These are phyloP conservation scores for Globisporangium sylvaticum DNA, from an alignment of 352 stramenopile genomes.

Conservation along the genomic window DNA sequence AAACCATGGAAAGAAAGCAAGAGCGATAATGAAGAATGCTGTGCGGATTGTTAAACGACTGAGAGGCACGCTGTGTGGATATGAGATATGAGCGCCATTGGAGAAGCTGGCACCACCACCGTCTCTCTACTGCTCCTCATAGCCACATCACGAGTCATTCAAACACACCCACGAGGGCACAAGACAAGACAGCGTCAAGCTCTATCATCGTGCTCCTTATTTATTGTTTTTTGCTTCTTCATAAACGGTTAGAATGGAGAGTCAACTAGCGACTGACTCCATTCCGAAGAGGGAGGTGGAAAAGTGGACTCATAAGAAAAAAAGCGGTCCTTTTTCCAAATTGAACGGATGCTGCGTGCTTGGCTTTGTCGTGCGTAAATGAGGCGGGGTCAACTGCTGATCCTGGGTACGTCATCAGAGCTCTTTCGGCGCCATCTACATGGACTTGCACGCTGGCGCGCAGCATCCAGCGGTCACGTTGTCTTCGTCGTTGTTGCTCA, in stretches of 20 bases:
- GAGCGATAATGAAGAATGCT: neutral
- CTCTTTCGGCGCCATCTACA: slow-evolving; percentile 31
- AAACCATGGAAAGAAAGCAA: neutral
- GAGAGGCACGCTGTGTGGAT: neutral
- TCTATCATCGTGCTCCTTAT: neutral
- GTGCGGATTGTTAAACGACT: neutral
- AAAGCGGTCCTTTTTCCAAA: neutral
- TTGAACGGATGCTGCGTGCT: neutral
- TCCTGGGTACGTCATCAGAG: neutral
- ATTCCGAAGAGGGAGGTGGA: neutral
- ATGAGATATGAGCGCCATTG: too few species aligned
- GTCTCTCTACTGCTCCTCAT: neutral
- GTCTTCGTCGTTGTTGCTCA: slow-evolving; percentile 29
- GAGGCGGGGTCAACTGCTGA: neutral
- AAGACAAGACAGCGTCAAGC: too few species aligned
- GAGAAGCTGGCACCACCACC: too few species aligned
- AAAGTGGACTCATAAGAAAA: neutral
- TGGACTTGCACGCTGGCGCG: slow-evolving; percentile 46
- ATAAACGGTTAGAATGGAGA: neutral
- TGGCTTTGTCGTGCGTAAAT: neutral
- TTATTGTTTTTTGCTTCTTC: neutral
- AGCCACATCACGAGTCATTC: neutral
- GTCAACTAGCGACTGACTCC: neutral
- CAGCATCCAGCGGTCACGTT: slow-evolving; percentile 49
- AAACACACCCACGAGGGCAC: neutral